Base-by-base conservation (phyloP, 768 basidiomycete species). In the Boletus subparvulus region DNA sequence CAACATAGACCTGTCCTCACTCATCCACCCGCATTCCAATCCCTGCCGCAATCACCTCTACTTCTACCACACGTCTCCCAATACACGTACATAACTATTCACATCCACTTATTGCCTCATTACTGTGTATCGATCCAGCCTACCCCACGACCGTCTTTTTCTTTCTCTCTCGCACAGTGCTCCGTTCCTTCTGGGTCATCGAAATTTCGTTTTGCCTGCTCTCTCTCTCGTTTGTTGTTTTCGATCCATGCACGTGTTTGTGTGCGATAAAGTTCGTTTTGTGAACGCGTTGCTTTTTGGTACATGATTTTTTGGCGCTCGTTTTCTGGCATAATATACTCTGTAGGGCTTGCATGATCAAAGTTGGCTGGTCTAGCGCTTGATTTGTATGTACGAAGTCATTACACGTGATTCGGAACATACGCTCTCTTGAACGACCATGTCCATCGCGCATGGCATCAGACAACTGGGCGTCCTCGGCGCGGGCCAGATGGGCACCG, bases 401-500 rank as follows among this genome's bases (percentile, higher is more conserved):
- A 21, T 10, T 17, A 26, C 61, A 63, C 58, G 61, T 63, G 61
- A 63, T 61, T 60, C 45, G 60, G 50, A 59, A 26, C 47, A 37
- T 19, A 21, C 12, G 54, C 26, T 54, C 6, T 36, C 44, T 41
- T 19, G 21, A 35, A 42, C 55, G 16, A 60, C 46, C 57, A 68
- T 69, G 68, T 69, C 81, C 50, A 67, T 90, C 52, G 76, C 80
- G 19, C 91, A 92, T 64, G 90, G 88, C 46, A 85, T 94, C 60
- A 83, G 82, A 52, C 83, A 78, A 4, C 74, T 93, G 0, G 93
- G 89, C 24, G 84, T 94, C 59, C 79, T 95, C 36, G 90, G 90
- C 44, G 86, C 89, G 19, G 91, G 90, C 47, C 90, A 92, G 69
- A 92, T 91, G 90, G 95, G 95, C 60, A 84, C 90, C 0, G 96